Base-by-base conservation (phyloP, 176 grass and related monocot species). In the Eragrostis nindensis region DNA sequence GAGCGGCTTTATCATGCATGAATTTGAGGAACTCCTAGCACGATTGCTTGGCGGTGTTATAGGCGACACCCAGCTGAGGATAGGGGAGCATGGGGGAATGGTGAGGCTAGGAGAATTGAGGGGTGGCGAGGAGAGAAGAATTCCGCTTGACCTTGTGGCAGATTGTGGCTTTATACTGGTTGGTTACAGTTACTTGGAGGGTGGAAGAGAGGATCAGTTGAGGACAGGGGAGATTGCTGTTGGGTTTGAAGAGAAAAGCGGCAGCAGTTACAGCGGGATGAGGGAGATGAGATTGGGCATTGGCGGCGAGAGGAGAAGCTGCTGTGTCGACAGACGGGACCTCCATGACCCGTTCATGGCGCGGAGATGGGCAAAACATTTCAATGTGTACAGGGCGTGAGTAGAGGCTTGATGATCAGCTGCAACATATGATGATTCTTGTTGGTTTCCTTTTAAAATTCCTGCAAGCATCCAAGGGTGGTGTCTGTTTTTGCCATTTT, bases 321-420 rank as follows among this genome's bases (percentile, higher is more conserved):
- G 89, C 72, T 92, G 86, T 0, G 73, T 76, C 0, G 90, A 93
- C 43, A 86, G 85, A 45, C 89, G 87, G 85, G 93, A 93, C 40
- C 91, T 93, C 64, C 89, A 93, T 9, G 97, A 99, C 42, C 93
- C 93, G 0, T 93, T 96, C 82, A 93, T 93, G 82, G 97, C 92
- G 19, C 86, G 87, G 9, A 68, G 97, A 75, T 99, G 93, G 97
- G 90, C 93, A 11, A 99, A 99, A 76, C 90, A 96, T 90, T 85
- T 99, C 86, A 88, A 93, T 40, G 89, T 90, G 45, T 96, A 93
- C 73, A 92, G 92, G 74, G 76, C 84, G 63, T 94, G 69, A 91
- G 57, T 68, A 16, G 67, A 45, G 80, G 15, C n/a, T 38, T 80
- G 46, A 42, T 79, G 16, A 25, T 64, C 76, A 44, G 74, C 65